phyloP scores from a whole-genome alignment of 306 rosid species.

The Inga leiocalycina region DNA sequence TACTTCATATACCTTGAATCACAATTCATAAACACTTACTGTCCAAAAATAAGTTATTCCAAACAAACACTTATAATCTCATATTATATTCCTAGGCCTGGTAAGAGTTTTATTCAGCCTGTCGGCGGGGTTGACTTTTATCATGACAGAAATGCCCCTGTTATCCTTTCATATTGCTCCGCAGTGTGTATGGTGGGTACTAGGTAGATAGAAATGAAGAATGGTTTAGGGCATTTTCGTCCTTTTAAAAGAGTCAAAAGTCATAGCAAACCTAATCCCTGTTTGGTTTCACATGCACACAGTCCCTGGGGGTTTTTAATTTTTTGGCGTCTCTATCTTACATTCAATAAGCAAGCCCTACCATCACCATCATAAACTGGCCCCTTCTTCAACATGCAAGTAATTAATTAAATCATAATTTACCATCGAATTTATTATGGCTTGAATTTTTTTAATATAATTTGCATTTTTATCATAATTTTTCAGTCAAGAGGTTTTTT shows the following conservation, averaged over 20 bases:
- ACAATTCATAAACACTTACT: too few species aligned
- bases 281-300: conserved; percentile 28
- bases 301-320: neutral
- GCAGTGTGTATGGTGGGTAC: neutral
- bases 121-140: conserved; percentile 61
- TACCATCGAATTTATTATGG: neutral
- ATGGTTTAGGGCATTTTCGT: neutral
- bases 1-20: too few species aligned
- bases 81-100: conserved; percentile 16
- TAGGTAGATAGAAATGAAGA: neutral
- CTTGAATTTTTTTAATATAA: neutral
- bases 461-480: neutral
- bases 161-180: neutral
- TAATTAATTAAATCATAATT: neutral
- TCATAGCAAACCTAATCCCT: neutral
- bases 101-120: conserved; percentile 38
- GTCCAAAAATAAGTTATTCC: too few species aligned
- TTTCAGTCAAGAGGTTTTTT: neutral
- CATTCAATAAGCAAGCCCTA: conserved; percentile 37
- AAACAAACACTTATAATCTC: neutral
- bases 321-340: conserved; percentile 33
- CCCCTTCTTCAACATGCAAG: conserved; percentile 5
- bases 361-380: conserved; percentile 43
- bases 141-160: conserved; percentile 47
- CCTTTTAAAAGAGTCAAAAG: neutral